phyloP scores from a whole-genome alignment of 108 stramenopile species.

The Epipyxis sp. region DNA sequence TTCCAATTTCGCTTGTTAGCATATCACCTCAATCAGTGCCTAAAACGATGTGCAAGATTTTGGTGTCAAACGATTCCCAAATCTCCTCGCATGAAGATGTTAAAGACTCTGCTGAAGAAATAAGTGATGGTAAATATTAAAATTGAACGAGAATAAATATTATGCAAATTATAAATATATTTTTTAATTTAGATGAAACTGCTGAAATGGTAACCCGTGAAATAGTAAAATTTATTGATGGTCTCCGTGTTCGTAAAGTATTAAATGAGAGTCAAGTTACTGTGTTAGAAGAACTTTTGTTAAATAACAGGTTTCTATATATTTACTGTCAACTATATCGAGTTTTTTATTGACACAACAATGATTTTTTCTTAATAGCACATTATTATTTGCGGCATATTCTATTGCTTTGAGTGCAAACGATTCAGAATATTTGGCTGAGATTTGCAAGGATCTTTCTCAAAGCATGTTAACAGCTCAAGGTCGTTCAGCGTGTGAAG shows the following conservation, averaged over 20 bases:
- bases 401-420: conserved; percentile 23
- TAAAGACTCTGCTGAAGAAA: not conserved
- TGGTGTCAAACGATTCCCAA: no score
- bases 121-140: no score
- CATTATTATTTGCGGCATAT: conserved; percentile 29
- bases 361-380: conserved; percentile 5
- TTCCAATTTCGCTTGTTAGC: conserved; percentile 1
- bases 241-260: not conserved
- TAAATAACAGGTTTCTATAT: not conserved
- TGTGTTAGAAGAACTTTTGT: not conserved
- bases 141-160: no score
- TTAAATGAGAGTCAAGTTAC: not conserved
- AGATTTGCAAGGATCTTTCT: conserved; percentile 26
- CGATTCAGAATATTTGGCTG: conserved; percentile 26
- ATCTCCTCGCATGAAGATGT: no score
- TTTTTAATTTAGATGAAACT: not conserved
- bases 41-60: not conserved
- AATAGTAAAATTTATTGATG: not conserved
- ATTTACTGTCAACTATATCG: not conserved
- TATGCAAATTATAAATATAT: no score
- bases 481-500: conserved; percentile 26
- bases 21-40: not conserved
- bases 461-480: not conserved
- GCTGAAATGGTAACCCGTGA: not conserved
- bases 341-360: not conserved